phyloP scores from a whole-genome alignment of 1,284 basidiomycete genomes.

The Tilletia setariae region DNA sequence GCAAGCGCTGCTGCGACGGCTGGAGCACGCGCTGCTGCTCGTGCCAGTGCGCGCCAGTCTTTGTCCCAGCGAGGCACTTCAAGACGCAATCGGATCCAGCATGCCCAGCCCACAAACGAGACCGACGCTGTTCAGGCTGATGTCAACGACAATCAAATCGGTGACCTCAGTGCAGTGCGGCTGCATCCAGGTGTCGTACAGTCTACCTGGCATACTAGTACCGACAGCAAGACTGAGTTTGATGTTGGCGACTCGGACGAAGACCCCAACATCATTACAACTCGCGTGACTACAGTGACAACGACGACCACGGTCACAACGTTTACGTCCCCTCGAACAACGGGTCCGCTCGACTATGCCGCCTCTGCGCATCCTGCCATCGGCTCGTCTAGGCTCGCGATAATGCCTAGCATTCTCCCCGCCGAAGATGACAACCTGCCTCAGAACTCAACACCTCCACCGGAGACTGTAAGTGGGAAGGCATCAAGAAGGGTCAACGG shows the following conservation, averaged over 20 bases:
- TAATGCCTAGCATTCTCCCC: neutral
- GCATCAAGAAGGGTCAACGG: neutral
- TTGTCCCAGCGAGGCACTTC: too few species aligned
- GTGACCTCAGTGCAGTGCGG: neutral
- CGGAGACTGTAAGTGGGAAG: neutral
- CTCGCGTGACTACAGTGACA: conserved; percentile 2
- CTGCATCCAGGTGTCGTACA: neutral
- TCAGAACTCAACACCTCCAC: neutral
- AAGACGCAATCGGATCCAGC: too few species aligned
- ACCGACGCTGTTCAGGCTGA: neutral
- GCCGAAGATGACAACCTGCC: neutral
- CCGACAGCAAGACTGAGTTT: conserved; percentile 14
- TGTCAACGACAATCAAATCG: neutral
- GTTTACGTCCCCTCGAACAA: neutral
- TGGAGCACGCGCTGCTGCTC: too few species aligned
- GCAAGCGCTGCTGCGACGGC: too few species aligned
- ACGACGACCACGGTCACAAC: conserved; percentile 12
- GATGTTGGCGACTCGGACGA: neutral
- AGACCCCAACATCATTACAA: conserved; percentile 10
- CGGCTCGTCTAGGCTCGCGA: neutral
- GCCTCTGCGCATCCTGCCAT: neutral
- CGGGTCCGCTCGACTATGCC: neutral
- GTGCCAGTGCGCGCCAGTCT: too few species aligned
- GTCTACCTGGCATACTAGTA: conserved; percentile 7
- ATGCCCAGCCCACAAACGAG: too few species aligned